Evolutionary conservation across 2,329 filamentous ascomycete genomes (phyloP).

Genomic region (Alternaria sp.): DNA sequence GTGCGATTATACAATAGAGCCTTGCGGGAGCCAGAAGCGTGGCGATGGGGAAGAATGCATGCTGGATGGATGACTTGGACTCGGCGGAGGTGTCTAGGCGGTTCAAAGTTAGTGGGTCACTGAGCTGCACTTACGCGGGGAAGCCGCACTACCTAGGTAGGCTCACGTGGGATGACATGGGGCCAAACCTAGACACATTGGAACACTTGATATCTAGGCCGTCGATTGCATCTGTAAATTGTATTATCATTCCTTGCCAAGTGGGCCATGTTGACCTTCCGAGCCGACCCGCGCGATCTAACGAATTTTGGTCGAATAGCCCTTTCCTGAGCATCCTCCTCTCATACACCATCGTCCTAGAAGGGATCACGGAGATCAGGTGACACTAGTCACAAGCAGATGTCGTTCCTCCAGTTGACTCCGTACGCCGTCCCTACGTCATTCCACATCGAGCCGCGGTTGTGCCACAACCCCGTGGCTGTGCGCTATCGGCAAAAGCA

Average conservation of each 20-base stretch:
- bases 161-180: constrained; percentile 28
- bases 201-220: background rate
- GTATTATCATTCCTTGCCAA: background rate
- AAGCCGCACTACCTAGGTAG: constrained; percentile 28
- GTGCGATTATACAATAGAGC: constrained; percentile 15
- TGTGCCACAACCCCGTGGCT: background rate
- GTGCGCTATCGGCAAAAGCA: background rate
- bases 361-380: background rate
- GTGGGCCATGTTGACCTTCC: background rate
- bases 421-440: constrained; percentile 1
- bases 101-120: constrained; percentile 22
- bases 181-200: background rate
- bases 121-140: constrained; percentile 34
- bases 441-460: background rate
- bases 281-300: background rate
- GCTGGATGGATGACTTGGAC: constrained; percentile 19
- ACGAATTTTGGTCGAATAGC: background rate
- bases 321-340: background rate
- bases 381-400: background rate
- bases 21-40: constrained; percentile 8
- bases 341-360: background rate
- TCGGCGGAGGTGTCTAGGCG: constrained; percentile 23
- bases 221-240: background rate
- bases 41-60: constrained; percentile 15
- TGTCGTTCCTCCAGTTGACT: background rate